These are phyloP conservation scores for Capsicum chinense DNA, from an alignment of 257 asterid genomes.

Conservation along the genomic window DNA sequence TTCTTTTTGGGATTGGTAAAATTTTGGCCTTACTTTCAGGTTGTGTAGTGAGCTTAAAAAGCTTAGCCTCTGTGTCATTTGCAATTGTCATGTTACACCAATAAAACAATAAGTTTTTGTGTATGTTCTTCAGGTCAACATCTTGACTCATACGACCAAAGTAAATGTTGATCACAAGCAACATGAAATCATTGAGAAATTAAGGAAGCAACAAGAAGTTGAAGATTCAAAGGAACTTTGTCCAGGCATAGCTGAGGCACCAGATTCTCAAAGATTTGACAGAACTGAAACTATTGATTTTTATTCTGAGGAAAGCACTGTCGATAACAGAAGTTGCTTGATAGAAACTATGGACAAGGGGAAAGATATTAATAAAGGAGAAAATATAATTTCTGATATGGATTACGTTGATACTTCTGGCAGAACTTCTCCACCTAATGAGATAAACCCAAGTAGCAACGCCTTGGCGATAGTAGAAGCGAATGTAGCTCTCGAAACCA, in stretches of 20 bases:
- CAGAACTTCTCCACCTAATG: constrained; percentile 27
- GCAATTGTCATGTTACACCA: neutral
- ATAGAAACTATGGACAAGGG: constrained; percentile 27
- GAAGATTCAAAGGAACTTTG: constrained; percentile 34
- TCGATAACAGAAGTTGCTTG: constrained; percentile 19
- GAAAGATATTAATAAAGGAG: constrained; percentile 21
- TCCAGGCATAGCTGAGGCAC: constrained; percentile 29
- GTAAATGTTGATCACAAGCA: constrained; percentile 45
- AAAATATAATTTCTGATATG: constrained; percentile 16
- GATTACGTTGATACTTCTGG: constrained; percentile 25
- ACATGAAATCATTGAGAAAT: constrained; percentile 37
- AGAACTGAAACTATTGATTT: constrained; percentile 24
- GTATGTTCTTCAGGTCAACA: constrained; percentile 68
- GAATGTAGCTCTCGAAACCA: constrained; percentile 29
- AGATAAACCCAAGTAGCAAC: constrained; percentile 19
- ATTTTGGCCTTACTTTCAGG: neutral
- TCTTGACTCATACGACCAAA: constrained; percentile 66
- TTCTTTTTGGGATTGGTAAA: neutral
- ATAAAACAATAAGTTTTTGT: constrained; percentile 27
- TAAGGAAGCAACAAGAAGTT: constrained; percentile 38
- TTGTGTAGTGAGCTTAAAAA: neutral
- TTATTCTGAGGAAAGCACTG: constrained; percentile 11
- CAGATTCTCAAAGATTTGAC: constrained; percentile 29
- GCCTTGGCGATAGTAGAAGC: constrained; percentile 27
- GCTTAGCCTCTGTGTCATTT: neutral